Conservation (phyloP, 768 basidiomycete genomes). For the Leccinum rimulosum region DNA sequence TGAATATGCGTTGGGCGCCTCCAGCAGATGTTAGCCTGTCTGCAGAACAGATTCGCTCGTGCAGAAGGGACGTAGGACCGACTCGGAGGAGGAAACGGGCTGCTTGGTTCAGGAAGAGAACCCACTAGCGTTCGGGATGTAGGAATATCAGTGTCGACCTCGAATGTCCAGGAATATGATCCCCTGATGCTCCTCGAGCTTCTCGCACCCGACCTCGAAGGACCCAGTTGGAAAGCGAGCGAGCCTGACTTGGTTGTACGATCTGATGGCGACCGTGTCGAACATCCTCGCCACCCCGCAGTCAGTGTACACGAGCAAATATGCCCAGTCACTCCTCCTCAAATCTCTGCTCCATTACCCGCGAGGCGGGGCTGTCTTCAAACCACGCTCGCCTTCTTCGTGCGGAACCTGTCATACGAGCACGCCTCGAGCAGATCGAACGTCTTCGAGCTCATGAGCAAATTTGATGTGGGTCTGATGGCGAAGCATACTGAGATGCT, state of each 20-base stretch:
- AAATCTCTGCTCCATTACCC: slow-evolving; percentile 93
- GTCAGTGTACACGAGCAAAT: slow-evolving; percentile 86
- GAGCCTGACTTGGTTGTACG: slow-evolving; percentile 87
- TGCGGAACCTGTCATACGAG: slow-evolving; percentile 87
- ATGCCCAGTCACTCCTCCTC: slow-evolving; percentile 84
- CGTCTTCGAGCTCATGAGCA: slow-evolving; percentile 80
- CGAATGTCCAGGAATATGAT: slow-evolving; percentile 68
- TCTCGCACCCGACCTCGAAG: slow-evolving; percentile 86
- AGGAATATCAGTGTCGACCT: slow-evolving; percentile 51
- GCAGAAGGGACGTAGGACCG: too few species aligned
- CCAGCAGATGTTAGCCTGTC: too few species aligned
- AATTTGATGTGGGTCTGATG: slow-evolving; percentile 70
- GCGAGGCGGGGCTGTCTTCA: slow-evolving; percentile 87
- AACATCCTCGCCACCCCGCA: slow-evolving; percentile 93
- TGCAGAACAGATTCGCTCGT: too few species aligned
- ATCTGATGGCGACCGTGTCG: slow-evolving; percentile 90
- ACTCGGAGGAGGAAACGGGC: too few species aligned
- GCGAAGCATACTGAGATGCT: slow-evolving; percentile 85
- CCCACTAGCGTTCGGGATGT: slow-evolving; percentile 19
- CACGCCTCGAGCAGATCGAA: slow-evolving; percentile 89
- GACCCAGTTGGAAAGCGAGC: slow-evolving; percentile 77
- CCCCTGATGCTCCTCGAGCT: slow-evolving; percentile 84
- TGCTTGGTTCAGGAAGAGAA: too few species aligned
- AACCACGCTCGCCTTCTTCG: slow-evolving; percentile 87
- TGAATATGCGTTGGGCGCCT: too few species aligned